These are phyloP conservation scores for Calonectria leucothoes DNA, from an alignment of 2,329 filamentous ascomycete genomes.

Conservation along the genomic window DNA sequence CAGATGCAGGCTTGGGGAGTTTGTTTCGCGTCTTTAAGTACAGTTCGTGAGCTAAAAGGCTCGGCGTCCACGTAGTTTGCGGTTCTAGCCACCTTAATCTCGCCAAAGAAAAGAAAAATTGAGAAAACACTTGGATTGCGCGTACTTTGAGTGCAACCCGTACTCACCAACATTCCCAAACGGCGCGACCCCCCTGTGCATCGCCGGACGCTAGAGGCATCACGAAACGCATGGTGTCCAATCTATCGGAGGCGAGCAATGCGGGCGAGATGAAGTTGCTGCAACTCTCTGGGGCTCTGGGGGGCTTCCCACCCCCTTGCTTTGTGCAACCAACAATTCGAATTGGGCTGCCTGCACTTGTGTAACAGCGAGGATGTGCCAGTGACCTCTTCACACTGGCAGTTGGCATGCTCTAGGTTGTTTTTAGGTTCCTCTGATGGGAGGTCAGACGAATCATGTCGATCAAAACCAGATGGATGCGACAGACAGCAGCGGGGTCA, in stretches of 20 bases:
- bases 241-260: constrained; percentile 1
- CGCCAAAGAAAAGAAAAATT: not conserved
- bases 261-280: not conserved
- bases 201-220: not conserved
- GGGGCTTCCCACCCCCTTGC: not conserved
- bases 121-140: not conserved
- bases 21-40: not conserved
- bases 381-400: not conserved
- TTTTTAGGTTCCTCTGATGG: not conserved
- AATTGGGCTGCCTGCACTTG: not conserved
- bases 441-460: not conserved
- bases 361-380: not conserved
- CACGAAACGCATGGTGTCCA: constrained; percentile 7
- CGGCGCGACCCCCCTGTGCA: not conserved
- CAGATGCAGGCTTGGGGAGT: not conserved
- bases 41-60: not conserved
- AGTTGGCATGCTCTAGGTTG: not conserved
- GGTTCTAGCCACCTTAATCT: not conserved
- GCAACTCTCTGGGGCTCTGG: not conserved
- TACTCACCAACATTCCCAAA: not conserved
- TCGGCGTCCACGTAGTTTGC: not conserved
- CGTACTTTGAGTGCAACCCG: not conserved
- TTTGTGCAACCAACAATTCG: not conserved
- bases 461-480: not conserved
- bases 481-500: not conserved